Evolutionary conservation across 2,329 filamentous ascomycete species (phyloP), one percentile per base, ranked within the genome.

Genomic region (Hymenotorrendiella dingleyae): DNA sequence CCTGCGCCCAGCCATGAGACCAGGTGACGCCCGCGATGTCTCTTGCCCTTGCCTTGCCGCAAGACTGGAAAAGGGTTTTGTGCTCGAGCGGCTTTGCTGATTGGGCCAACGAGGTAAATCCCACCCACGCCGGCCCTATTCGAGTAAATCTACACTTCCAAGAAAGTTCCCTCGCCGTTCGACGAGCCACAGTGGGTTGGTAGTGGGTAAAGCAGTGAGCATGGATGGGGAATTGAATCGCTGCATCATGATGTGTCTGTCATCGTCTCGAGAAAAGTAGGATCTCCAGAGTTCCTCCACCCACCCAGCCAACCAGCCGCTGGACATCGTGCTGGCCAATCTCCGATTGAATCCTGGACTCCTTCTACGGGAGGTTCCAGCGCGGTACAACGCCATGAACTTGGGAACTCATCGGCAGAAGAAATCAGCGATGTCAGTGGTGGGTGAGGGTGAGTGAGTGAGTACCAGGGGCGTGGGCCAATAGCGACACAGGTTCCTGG

Each of bases 181-280:
- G 36, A 37, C 40, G 17, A 40, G 17, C 29, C 47, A 23, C 23
- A 11, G 16, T 19, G 34, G 34, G 21, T 23, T 3, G 19, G 20
- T 8, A 23, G 10, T 2, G 23, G 32, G 14, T 16, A 35, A 35
- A 23, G 36, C 19, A 14, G 17, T 28, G 23, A 36, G 32, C 30
- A 40, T 42, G 43, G 45, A 46, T 42, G 34, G 43, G 47, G 38
- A 43, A 47, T 47, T 43, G 47, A 39, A 43, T 39, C 35, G 47
- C 54, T 56, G 54, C 54, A 57, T 43, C 46, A 53, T 56, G 54
- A 57, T 57, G 54, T 57, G 54, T 40, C 21, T 32, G 21, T 57
- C 54, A 56, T 55, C 40, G 48, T 45, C 47, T 44, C 46, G 27
- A 46, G 32, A 37, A 50, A 43, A 47, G 46, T 37, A 49, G 46